Conservation (phyloP, 2,329 filamentous ascomycete species). For the Neofusicoccum umdonicola region DNA sequence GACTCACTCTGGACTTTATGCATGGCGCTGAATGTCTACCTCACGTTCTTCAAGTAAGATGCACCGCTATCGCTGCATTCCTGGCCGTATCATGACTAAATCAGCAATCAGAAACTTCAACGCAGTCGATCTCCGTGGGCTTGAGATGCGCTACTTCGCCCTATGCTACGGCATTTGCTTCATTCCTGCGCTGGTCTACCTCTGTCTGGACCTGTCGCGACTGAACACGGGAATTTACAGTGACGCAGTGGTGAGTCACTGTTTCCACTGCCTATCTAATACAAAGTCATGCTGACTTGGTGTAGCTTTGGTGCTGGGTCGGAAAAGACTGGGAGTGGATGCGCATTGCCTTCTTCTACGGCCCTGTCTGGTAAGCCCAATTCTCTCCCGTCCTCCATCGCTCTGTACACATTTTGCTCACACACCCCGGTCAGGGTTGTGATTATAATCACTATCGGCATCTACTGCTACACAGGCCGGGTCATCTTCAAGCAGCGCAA, state of each 20-base stretch:
- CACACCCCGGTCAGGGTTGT: constrained; percentile 41
- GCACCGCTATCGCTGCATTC: background rate
- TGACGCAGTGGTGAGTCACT: constrained; percentile 58
- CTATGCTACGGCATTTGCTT: constrained; percentile 73
- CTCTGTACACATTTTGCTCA: background rate
- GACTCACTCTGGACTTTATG: constrained; percentile 75
- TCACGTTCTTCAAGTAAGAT: constrained; percentile 66
- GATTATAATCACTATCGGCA: constrained; percentile 60
- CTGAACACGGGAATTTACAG: constrained; percentile 64
- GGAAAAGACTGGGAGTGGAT: constrained; percentile 64
- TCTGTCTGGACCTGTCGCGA: constrained; percentile 58
- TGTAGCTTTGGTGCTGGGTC: constrained; percentile 80
- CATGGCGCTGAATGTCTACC: constrained; percentile 81
- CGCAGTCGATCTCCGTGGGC: constrained; percentile 58
- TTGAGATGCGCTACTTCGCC: constrained; percentile 70
- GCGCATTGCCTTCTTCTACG: constrained; percentile 74
- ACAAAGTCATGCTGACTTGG: background rate
- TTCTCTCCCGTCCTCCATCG: background rate
- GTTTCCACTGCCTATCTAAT: background rate
- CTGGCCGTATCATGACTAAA: background rate
- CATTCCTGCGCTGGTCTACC: constrained; percentile 63
- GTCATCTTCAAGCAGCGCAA: constrained; percentile 66
- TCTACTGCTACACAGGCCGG: constrained; percentile 65
- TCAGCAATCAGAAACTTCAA: constrained; percentile 56
- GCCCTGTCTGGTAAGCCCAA: constrained; percentile 59